phyloP scores from a whole-genome alignment of 2,329 filamentous ascomycete species.

The Verticillium klebahnii region DNA sequence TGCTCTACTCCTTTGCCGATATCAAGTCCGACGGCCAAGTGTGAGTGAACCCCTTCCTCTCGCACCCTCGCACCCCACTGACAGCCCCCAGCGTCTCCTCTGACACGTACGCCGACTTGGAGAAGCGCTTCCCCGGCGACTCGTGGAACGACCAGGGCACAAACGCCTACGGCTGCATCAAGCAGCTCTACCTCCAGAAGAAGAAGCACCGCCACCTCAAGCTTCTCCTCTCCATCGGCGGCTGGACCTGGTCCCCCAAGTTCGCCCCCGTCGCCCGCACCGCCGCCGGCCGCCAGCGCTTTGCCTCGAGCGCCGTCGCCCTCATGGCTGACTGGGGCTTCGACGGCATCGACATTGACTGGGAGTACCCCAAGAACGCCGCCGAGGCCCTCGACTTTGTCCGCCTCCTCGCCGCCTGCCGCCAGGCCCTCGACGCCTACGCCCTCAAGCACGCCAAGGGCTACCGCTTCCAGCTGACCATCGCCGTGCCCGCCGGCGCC shows the following conservation, averaged over 20 bases:
- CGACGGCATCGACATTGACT: slow-evolving; percentile 53
- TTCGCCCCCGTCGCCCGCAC: slow-evolving; percentile 62
- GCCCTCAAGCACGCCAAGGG: slow-evolving; percentile 30
- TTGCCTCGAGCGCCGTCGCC: slow-evolving; percentile 64
- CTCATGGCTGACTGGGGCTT: slow-evolving; percentile 65
- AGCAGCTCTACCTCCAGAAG: slow-evolving; percentile 73
- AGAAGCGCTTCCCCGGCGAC: slow-evolving; percentile 67
- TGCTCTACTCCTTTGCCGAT: slow-evolving; percentile 58
- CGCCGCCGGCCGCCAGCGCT: slow-evolving; percentile 54
- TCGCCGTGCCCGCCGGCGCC: slow-evolving; percentile 44
- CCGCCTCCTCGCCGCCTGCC: slow-evolving; percentile 35
- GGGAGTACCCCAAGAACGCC: slow-evolving; percentile 44
- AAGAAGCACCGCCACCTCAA: slow-evolving; percentile 73
- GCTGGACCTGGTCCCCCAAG: slow-evolving; percentile 71
- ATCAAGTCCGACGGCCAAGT: slow-evolving; percentile 41
- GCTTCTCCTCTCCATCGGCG: slow-evolving; percentile 74
- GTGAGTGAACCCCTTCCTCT: slow-evolving; percentile 23
- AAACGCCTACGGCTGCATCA: slow-evolving; percentile 73
- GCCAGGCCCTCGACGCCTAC: slow-evolving; percentile 38
- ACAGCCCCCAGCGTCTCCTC: slow-evolving; percentile 40
- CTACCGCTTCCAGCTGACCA: slow-evolving; percentile 46
- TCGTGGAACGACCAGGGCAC: slow-evolving; percentile 52
- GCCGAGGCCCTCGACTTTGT: slow-evolving; percentile 36
- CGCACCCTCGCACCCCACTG: slow-evolving; percentile 9
- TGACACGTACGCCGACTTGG: slow-evolving; percentile 57